Evolutionary conservation across 768 basidiomycete genomes (phyloP).

Genomic region (Leccinellum rugosiceps): DNA sequence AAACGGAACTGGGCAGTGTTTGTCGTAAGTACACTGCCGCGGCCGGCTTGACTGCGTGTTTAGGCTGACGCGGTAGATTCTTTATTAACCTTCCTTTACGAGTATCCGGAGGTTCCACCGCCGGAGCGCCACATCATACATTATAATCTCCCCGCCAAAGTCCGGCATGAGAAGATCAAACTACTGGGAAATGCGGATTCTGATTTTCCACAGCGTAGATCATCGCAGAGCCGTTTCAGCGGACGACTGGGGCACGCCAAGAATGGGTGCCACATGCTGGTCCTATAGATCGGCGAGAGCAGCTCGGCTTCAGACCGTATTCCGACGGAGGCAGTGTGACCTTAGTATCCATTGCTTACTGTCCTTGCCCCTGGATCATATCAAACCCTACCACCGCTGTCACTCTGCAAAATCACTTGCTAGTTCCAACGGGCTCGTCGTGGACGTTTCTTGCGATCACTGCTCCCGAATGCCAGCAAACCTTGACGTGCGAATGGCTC

Average conservation of each 20-base stretch:
- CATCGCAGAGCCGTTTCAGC: background rate
- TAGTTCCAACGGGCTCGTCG: too few species aligned
- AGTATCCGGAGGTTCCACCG: background rate
- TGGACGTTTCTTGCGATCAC: background rate
- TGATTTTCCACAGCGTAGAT: constrained; percentile 18
- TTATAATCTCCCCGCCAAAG: constrained; percentile 3
- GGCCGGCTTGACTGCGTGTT: background rate
- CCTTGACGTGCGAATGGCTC: background rate
- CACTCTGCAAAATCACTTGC: background rate
- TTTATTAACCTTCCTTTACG: too few species aligned
- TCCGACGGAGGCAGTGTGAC: too few species aligned
- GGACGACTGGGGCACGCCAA: too few species aligned
- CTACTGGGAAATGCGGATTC: constrained; percentile 1
- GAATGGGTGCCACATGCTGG: too few species aligned
- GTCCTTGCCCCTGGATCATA: too few species aligned
- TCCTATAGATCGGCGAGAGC: background rate
- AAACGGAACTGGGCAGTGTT: too few species aligned
- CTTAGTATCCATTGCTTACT: too few species aligned
- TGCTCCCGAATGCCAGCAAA: background rate
- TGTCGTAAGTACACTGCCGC: too few species aligned
- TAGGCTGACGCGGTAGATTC: background rate
- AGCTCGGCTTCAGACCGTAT: background rate
- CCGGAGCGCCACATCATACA: constrained; percentile 14
- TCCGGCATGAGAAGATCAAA: constrained; percentile 3
- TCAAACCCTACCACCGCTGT: too few species aligned